Base-by-base conservation (phyloP, 1,139 yeast genomes). In the Yamadazyma triangularis region DNA sequence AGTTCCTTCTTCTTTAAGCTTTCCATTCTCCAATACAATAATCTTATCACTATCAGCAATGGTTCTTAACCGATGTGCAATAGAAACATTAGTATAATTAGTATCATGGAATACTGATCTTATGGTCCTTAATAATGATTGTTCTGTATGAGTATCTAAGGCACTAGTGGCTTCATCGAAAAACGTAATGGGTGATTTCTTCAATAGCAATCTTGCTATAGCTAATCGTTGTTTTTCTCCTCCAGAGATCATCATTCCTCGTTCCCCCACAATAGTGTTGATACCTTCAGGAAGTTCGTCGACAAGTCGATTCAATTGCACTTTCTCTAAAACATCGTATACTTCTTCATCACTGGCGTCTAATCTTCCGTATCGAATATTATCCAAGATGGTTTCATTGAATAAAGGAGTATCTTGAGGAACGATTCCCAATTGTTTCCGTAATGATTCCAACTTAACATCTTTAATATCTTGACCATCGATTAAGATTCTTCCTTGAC, bases 111-210 rank as follows among this genome's bases (percentile, higher is more conserved):
- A 79, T 18, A 84, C 73, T 3, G 61, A 50, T 41, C 80, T 70
- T 29, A 89, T 80, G 2, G 95, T 88, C 36, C 70, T 73, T 44
- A 91, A 60, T 32, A 93, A 64, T 2, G 84, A 71, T 54, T 86
- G 95, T 50, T 91, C 99, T 0, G 99, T 91, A 50, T 88, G 95
- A 4, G 98, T 91, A 54, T 91, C 99, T 30, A 91, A 68, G 0
- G 98, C 98, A 30, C 95, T 82, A 0, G 99, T 91, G 5, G 97
- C 97, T 53, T 91, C 98, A 52, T 93, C 98, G 44, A 91, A 88
- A 54, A 93, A 91, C 38, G 94, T 84, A 32, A 93, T 86, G 11
- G 94, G 93, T 0, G 97, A 79, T 40, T 75, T 70, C 58, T 93
- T 93, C 45, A 91, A 62, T 28, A 91, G 59, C 13, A 91, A 76